Percentiles rank a stretch among this genome's conserved stretches.
These are phyloP conservation scores for Vitis riparia DNA, from an alignment of 164 flowering plant species.

Conservation along the genomic window DNA sequence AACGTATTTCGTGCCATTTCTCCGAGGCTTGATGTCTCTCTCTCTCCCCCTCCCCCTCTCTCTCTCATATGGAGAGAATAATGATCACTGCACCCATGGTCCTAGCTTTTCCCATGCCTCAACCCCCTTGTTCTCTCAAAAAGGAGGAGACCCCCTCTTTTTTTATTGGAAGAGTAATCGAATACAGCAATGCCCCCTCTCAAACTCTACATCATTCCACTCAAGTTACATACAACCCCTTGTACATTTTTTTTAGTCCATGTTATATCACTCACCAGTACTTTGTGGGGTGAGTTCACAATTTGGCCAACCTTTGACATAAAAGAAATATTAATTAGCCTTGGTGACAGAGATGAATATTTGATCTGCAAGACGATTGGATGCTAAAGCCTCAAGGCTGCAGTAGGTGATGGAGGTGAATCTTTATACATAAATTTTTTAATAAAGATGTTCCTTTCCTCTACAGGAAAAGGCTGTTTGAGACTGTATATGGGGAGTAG, in stretches of 20 bases:
- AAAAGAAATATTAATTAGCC: no score
- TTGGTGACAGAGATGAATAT: no score
- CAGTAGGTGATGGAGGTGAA: neutral
- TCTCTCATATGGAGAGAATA: conserved; percentile 3
- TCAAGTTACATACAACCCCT: no score
- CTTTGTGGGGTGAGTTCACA: no score
- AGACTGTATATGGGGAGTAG: conserved; percentile 25
- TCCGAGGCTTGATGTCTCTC: neutral
- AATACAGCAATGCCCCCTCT: neutral
- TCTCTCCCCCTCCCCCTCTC: conserved; percentile 25
- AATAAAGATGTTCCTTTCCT: neutral
- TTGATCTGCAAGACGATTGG: neutral
- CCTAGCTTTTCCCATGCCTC: conserved; percentile 18
- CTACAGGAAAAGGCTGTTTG: conserved; percentile 36
- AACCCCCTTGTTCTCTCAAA: conserved; percentile 9
- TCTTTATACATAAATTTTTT: neutral
- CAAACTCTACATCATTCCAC: neutral
- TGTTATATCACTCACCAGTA: no score
- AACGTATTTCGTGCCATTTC: conserved; percentile 25
- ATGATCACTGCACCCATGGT: conserved; percentile 23
- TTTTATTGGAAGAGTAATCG: neutral
- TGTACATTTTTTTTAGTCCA: no score
- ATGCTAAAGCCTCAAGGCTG: neutral
- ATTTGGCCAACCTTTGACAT: no score
- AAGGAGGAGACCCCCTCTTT: conserved; percentile 8